Base-by-base conservation (phyloP, 108 stramenopile genomes). In the Nitzschia sp. region DNA sequence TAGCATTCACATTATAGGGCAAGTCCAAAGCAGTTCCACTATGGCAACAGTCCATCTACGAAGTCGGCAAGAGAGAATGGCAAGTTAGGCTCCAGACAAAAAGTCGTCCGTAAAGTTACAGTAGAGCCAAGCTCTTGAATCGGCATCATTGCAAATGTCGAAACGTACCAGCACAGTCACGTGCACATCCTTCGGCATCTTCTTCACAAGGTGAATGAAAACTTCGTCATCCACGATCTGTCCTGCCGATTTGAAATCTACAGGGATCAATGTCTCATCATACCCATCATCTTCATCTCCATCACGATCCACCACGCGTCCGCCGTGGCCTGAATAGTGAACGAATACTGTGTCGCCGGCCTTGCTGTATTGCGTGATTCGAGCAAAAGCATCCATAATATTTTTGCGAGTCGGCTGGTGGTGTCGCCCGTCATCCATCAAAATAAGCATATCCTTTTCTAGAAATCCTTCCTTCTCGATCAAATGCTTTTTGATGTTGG, bases 151-250 rank as follows among this genome's bases (percentile, higher is more conserved):
- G n/a, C n/a, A n/a, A n/a, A n/a, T n/a, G n/a, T n/a, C n/a, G 11
- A 1, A 26, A 68, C 66, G 2, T 56, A 68, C 66, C 47, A 68
- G 89, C 33, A 75, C 85, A 57, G 91, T 89, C 53, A 96, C 85
- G 6, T 71, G 78, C 4, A 95, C 93, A 59, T 89, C 93, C 9
- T 60, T 73, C 16, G 70, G 70, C 80, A 97, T 85, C 32, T 89
- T 87, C 41, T 79, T 67, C 11, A 96, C 84, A 44, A 97, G 75
- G 26, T 77, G 65, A 63, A 84, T 82, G 58, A 83, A 83, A 32
- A 97, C 53, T 8, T 89, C 89, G 71, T 95, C 97, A 63, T 96
- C 95, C 30, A 82, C 38, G 53, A 97, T 97, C 53, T 96, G 94
- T 1, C 96, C 96, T 19, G 81, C 66, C 1, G 54, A 63, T 62